These are phyloP conservation scores for Jacaranda mimosifolia DNA, from an alignment of 257 asterid species.

Conservation along the genomic window DNA sequence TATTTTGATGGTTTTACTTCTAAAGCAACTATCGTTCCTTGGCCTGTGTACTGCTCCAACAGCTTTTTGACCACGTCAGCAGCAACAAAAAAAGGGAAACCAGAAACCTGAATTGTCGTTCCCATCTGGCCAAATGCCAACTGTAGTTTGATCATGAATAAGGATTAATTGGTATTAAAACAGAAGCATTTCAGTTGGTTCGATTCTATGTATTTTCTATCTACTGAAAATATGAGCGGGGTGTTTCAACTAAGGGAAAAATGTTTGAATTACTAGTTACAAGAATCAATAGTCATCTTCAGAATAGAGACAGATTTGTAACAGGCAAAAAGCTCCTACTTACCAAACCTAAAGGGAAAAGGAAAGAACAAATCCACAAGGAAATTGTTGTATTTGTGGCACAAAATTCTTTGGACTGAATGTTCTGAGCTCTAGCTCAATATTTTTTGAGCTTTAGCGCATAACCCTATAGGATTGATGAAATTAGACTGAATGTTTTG, in stretches of 20 bases:
- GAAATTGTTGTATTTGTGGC: no score
- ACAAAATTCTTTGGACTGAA: no score
- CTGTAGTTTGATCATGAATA: conserved; percentile 24
- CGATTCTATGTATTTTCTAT: not conserved
- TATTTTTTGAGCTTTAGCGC: no score
- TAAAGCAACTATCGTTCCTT: conserved; percentile 59
- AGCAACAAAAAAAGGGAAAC: conserved; percentile 56
- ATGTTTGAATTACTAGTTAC: no score
- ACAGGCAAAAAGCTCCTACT: not conserved
- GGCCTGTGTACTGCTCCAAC: conserved; percentile 57
- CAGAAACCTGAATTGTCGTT: conserved; percentile 54
- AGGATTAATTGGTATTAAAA: not conserved
- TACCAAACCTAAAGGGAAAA: not conserved
- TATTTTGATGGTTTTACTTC: conserved; percentile 58
- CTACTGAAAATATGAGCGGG: no score
- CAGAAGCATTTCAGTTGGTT: not conserved
- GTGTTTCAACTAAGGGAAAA: no score
- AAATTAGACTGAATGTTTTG: no score
- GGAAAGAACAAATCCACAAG: not conserved
- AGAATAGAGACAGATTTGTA: not conserved
- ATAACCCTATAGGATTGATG: no score
- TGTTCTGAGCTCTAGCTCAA: no score
- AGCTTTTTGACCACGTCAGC: conserved; percentile 47
- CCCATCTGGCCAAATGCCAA: conserved; percentile 30
- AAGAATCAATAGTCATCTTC: not conserved